phyloP scores from a whole-genome alignment of 1,284 basidiomycete genomes.

The Moesziomyces sp. region DNA sequence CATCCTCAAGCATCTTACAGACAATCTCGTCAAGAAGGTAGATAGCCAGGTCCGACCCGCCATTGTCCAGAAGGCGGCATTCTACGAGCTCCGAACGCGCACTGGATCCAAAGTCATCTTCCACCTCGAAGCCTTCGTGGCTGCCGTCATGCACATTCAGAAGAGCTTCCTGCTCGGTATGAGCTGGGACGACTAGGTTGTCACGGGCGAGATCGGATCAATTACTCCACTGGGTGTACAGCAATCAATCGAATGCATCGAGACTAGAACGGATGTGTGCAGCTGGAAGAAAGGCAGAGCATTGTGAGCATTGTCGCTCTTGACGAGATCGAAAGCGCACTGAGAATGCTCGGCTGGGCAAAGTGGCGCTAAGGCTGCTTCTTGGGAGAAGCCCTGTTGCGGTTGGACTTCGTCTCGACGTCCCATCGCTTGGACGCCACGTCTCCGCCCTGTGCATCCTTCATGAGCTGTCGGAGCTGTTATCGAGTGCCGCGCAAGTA shows the following conservation, averaged over 20 bases:
- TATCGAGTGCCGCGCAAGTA: too few species aligned
- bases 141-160: constrained; percentile 65
- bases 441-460: constrained; percentile 27
- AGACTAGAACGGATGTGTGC: neutral
- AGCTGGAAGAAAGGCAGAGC: neutral
- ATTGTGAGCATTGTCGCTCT: neutral
- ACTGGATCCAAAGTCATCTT: constrained; percentile 64
- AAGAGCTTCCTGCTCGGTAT: constrained; percentile 60
- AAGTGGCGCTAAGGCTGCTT: constrained; percentile 10
- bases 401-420: constrained; percentile 24
- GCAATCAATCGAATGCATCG: neutral
- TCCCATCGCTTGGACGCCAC: constrained; percentile 38
- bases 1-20: constrained; percentile 71
- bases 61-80: constrained; percentile 75
- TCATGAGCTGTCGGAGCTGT: constrained; percentile 31
- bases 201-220: neutral
- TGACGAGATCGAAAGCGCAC: too few species aligned
- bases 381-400: constrained; percentile 20
- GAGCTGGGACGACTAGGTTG: constrained; percentile 41
- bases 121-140: constrained; percentile 67
- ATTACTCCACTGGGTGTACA: neutral
- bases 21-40: constrained; percentile 83
- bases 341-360: too few species aligned
- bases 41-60: constrained; percentile 72
- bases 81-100: constrained; percentile 73